Conservation (phyloP, 345 rosid species). For the Triadica sebifera region DNA sequence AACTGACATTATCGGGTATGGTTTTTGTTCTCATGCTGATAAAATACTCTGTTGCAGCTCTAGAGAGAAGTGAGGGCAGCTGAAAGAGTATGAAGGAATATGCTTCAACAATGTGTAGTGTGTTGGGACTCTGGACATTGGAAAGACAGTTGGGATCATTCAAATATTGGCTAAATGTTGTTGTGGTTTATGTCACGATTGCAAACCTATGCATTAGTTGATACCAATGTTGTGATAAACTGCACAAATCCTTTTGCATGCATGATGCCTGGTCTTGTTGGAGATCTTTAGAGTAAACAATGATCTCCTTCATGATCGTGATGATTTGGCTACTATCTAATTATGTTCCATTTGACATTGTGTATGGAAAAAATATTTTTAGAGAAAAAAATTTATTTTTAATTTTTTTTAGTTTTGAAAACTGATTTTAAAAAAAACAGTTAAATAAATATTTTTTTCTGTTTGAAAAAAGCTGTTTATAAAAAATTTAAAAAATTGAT, state of each 20-base stretch:
- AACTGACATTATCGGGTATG: neutral
- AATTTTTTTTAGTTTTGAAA: too few relatives aligned
- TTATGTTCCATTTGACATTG: too few relatives aligned
- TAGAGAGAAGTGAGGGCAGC: slow-evolving; percentile 27
- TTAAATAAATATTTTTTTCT: too few relatives aligned
- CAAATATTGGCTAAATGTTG: neutral
- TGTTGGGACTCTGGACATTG: neutral
- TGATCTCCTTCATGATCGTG: too few relatives aligned
- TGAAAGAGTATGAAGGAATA: neutral
- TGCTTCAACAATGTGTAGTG: slow-evolving; percentile 2
- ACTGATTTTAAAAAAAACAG: too few relatives aligned
- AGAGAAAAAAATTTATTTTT: too few relatives aligned
- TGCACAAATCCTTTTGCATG: neutral
- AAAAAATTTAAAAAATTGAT: too few relatives aligned
- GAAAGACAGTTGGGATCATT: neutral
- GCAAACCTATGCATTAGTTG: neutral
- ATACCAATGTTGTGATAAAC: neutral
- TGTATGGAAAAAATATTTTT: too few relatives aligned
- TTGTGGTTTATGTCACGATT: neutral
- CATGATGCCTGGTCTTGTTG: neutral
- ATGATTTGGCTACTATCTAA: too few relatives aligned
- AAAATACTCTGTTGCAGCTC: slow-evolving; percentile 11
- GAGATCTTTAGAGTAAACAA: neutral
- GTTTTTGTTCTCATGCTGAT: neutral
- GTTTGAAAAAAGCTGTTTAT: too few relatives aligned